These are phyloP conservation scores for Leptographium wingfieldii DNA, from an alignment of 2,329 filamentous ascomycete species.

Conservation along the genomic window DNA sequence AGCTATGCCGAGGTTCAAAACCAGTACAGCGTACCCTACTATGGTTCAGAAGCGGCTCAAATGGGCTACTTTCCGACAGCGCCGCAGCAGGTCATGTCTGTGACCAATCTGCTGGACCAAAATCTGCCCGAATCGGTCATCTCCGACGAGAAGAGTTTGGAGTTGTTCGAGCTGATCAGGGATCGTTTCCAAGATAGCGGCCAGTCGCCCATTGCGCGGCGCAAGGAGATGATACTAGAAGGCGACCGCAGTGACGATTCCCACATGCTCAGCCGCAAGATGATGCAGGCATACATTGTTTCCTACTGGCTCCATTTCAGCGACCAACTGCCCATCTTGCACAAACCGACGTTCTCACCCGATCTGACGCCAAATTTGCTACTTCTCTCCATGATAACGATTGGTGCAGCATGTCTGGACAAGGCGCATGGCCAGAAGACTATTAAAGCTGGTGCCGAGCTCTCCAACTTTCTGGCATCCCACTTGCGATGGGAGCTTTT, in stretches of 20 bases:
- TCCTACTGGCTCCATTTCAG: conserved; percentile 96
- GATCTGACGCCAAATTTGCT: conserved; percentile 77
- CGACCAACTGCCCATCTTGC: conserved; percentile 84
- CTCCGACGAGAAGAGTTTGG: conserved; percentile 76
- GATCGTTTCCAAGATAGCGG: conserved; percentile 72
- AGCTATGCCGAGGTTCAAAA: conserved; percentile 41
- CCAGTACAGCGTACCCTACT: conserved; percentile 37
- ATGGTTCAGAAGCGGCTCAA: conserved; percentile 32
- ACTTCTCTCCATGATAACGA: conserved; percentile 78
- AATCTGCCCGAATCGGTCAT: conserved; percentile 67
- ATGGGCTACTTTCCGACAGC: conserved; percentile 44
- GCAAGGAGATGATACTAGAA: conserved; percentile 64
- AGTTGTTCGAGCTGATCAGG: conserved; percentile 71
- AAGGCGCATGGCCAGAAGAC: conserved; percentile 63
- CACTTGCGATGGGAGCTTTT: conserved; percentile 95
- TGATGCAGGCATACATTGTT: conserved; percentile 90
- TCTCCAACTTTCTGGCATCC: conserved; percentile 85
- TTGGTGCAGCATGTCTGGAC: conserved; percentile 82
- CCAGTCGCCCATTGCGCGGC: conserved; percentile 58
- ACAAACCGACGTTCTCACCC: conserved; percentile 85
- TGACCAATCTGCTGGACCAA: conserved; percentile 73
- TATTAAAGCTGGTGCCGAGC: conserved; percentile 63
- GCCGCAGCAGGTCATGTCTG: conserved; percentile 74
- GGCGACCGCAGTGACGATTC: conserved; percentile 57
- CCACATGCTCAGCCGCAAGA: conserved; percentile 68